Base-by-base conservation (phyloP, 768 basidiomycete species). In the Mycena vulgaris region DNA sequence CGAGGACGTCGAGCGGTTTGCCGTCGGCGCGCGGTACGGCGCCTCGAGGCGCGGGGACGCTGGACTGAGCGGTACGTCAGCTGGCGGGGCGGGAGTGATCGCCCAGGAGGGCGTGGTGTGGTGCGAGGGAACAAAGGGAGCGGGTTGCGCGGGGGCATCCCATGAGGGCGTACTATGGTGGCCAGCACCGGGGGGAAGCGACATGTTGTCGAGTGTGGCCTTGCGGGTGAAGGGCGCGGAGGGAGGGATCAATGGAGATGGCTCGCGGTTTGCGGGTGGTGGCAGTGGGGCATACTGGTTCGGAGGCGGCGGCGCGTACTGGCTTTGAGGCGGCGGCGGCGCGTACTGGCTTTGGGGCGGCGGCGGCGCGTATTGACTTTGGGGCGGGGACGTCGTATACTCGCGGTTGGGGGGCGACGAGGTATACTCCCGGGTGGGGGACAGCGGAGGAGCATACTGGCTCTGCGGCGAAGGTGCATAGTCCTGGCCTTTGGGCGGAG, bases 1-100 rank as follows among this genome's bases (percentile, higher is more conserved):
- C 21, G 82, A 81, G 1, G 80, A 80, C 23, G 78, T 76, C 1
- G 84, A 83, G n/a, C 75, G 68, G 51, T 74, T 76, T 69, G 79
- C 80, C 23, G 73, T 55, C 0, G 78, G 74, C 5, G 78, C 79
- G 8, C 78, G 78, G 49, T 81, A 81, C 35, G 75, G 68, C 28
- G 78, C 71, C 28, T 58, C 74, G 74, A 72, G 66, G 39, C 63
- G 60, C 70, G 68, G 70, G 68, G 74, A 75, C 0, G 71, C 76
- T 42, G 61, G 67, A 33, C 68, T 59, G 19, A 40, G 31, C n/a
- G 63, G 39, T 6, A 8, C 13, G 30, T 66, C 58, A 6, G 27
- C 47, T 27, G 67, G 55, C 28, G 57, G 40, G 9, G 63, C 56
- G 47, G 70, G 60, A 0, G 63, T 47, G 39, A 69, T 10, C 10